These are phyloP conservation scores for Nannizziopsis barbatae DNA, from an alignment of 2,329 filamentous ascomycete genomes.

Conservation along the genomic window DNA sequence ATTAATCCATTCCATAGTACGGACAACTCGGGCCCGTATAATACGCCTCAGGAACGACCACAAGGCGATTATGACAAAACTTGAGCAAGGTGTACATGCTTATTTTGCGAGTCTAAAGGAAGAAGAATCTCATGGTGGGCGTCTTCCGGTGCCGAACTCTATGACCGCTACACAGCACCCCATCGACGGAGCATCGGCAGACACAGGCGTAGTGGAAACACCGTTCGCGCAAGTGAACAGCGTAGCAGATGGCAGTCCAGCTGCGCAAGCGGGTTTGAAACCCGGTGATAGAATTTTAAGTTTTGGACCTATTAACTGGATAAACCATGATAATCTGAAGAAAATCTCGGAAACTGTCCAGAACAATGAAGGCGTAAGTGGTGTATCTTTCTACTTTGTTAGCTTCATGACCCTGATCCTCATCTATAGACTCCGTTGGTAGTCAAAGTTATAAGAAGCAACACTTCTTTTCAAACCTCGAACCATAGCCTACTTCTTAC, in stretches of 20 bases:
- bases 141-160: conserved; percentile 8
- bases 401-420: not conserved
- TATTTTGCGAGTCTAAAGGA: conserved; percentile 67
- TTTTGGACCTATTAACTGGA: conserved; percentile 73
- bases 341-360: conserved; percentile 85
- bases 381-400: not conserved
- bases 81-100: conserved; percentile 79
- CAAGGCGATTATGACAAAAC: conserved; percentile 69
- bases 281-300: conserved; percentile 68
- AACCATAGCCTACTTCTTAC: conserved; percentile 61
- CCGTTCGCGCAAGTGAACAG: conserved; percentile 86
- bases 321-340: conserved; percentile 74
- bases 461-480: conserved; percentile 30
- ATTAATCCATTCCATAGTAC: conserved; percentile 47
- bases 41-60: conserved; percentile 87
- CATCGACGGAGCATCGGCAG: not conserved
- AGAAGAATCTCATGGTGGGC: conserved; percentile 31
- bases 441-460: conserved; percentile 52
- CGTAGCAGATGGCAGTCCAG: conserved; percentile 67
- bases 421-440: conserved; percentile 52
- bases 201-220: conserved; percentile 35
- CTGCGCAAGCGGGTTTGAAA: conserved; percentile 68
- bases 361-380: conserved; percentile 74
- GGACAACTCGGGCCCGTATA: conserved; percentile 83
- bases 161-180: not conserved